A percentile compares a stretch with the other conserved stretches of the same genome.
Conservation (phyloP, 768 basidiomycete species). For the Chalciporus piperatus region DNA sequence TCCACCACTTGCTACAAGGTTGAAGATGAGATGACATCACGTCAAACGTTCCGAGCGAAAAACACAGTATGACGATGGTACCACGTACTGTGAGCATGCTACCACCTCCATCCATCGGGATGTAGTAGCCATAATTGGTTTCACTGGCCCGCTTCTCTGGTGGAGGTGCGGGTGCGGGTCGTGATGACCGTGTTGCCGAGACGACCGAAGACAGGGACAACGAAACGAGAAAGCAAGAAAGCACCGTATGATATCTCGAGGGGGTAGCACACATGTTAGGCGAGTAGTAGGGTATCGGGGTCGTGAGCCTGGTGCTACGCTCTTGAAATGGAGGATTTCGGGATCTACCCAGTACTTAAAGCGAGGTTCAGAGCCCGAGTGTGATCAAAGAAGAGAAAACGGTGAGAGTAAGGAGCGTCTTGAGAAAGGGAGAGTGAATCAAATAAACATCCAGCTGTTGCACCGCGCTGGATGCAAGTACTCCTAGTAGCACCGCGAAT, state of each 20-base stretch:
- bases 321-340: not conserved
- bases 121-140: constrained; percentile 51
- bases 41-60: not conserved
- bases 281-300: not conserved
- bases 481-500: no score
- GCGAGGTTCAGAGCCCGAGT: not conserved
- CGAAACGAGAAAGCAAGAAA: constrained; percentile 7
- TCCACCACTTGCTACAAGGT: constrained; percentile 43
- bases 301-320: not conserved
- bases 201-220: constrained; percentile 13
- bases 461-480: no score
- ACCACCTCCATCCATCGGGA: constrained; percentile 57
- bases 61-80: constrained; percentile 9
- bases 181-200: constrained; percentile 1
- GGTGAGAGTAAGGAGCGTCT: constrained; percentile 1
- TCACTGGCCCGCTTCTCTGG: constrained; percentile 12
- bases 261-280: constrained; percentile 1
- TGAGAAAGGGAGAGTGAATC: not conserved
- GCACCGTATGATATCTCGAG: not conserved
- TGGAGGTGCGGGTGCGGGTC: constrained; percentile 6
- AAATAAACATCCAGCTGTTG: not conserved
- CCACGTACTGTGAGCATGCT: constrained; percentile 65
- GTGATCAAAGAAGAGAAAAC: not conserved
- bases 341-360: constrained; percentile 2
- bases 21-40: not conserved